A percentile compares a stretch with the other conserved stretches of the same genome.
phyloP scores from a whole-genome alignment of 164 flowering plant genomes.

The Taxillus chinensis region DNA sequence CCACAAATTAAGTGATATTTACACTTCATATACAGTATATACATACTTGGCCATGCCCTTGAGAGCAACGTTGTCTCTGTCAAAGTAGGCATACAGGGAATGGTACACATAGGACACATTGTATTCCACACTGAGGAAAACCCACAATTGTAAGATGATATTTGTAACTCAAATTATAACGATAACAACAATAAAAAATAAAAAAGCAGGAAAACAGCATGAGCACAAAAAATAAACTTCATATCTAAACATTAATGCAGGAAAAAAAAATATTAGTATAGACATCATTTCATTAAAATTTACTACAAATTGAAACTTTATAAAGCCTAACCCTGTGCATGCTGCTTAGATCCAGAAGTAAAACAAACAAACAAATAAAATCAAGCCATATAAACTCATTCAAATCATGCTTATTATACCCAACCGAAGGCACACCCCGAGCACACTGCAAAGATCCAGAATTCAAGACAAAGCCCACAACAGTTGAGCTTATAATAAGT shows the following conservation, averaged over 20 bases:
- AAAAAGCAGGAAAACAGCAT: neutral
- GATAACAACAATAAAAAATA: neutral
- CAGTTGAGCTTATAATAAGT: too few species aligned
- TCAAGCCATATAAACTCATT: too few species aligned
- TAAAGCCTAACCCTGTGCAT: too few species aligned
- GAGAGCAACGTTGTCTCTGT: conserved; percentile 31
- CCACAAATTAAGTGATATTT: neutral
- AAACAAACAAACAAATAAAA: too few species aligned
- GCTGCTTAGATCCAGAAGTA: too few species aligned
- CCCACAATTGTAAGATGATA: too few species aligned
- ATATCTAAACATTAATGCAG: too few species aligned
- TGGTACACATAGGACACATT: conserved; percentile 30
- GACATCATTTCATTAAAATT: too few species aligned
- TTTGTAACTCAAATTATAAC: neutral
- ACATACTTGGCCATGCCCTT: conserved; percentile 29
- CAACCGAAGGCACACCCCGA: neutral
- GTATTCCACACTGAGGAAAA: conserved; percentile 28
- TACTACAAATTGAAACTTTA: too few species aligned
- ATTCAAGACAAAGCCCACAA: neutral
- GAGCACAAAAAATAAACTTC: too few species aligned
- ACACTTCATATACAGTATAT: neutral
- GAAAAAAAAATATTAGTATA: too few species aligned
- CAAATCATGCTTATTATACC: too few species aligned
- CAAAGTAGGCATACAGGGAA: conserved; percentile 30
- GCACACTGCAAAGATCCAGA: neutral